Evolutionary conservation across 768 basidiomycete species (phyloP).

Genomic region (Suillus sp.): DNA sequence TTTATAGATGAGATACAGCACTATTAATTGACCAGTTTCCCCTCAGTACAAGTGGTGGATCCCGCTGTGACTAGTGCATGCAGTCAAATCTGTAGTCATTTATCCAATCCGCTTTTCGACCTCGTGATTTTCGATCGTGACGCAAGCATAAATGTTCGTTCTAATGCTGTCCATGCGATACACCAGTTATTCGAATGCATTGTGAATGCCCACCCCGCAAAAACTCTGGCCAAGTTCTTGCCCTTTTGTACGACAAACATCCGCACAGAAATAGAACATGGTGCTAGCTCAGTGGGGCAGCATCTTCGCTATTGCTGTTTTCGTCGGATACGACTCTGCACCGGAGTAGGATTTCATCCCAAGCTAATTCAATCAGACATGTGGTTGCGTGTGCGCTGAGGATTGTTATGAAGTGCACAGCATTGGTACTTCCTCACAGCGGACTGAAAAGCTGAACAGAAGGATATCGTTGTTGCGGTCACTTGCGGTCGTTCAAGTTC

Average conservation of each 20-base stretch:
- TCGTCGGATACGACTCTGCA: slow-evolving; percentile 86
- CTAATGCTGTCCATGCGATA: slow-evolving; percentile 85
- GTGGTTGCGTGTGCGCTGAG: no score
- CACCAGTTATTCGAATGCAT: slow-evolving; percentile 86
- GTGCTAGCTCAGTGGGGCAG: slow-evolving; percentile 76
- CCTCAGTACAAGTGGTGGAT: slow-evolving; percentile 72
- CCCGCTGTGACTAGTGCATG: slow-evolving; percentile 74
- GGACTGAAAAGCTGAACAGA: no score
- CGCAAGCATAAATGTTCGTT: slow-evolving; percentile 74
- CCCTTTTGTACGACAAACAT: slow-evolving; percentile 74
- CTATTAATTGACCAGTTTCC: slow-evolving; percentile 1
- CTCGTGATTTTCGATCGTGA: slow-evolving; percentile 85
- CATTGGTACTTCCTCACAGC: no score
- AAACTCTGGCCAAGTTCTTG: slow-evolving; percentile 79
- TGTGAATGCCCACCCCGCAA: slow-evolving; percentile 75
- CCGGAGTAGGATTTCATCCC: slow-evolving; percentile 60
- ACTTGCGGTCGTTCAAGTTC: no score
- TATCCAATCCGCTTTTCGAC: slow-evolving; percentile 75
- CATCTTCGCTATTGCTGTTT: slow-evolving; percentile 64
- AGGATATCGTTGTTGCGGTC: no score
- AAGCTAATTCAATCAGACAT: no score
- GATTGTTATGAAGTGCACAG: no score
- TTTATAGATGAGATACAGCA: no score
- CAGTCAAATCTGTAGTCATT: slow-evolving; percentile 58
- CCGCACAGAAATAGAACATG: slow-evolving; percentile 75